These are phyloP conservation scores for Mrakia blollopis DNA, from an alignment of 768 basidiomycete species.

Conservation along the genomic window DNA sequence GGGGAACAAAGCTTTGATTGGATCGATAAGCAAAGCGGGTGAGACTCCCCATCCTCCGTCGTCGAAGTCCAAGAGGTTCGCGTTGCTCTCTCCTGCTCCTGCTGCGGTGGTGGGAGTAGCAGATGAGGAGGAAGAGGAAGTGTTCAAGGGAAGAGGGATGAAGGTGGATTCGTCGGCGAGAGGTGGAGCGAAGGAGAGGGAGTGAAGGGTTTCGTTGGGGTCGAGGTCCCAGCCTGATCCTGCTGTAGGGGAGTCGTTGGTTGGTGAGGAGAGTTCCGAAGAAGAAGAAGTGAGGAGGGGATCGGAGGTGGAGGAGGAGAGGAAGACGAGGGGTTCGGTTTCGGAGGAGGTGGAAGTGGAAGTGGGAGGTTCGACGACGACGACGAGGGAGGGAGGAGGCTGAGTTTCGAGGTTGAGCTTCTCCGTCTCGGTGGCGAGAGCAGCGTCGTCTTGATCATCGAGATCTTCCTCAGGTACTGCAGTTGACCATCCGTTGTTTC, in stretches of 20 bases:
- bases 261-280: neutral
- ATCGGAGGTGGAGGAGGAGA: neutral
- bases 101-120: neutral
- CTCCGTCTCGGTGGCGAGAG: too few species aligned
- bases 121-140: neutral
- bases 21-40: neutral
- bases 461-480: neutral
- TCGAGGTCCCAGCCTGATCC: slow-evolving; percentile 13
- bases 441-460: neutral
- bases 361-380: neutral
- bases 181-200: neutral
- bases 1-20: neutral
- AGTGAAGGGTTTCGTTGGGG: neutral
- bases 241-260: neutral
- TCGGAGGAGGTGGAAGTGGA: neutral
- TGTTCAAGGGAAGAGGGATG: too few species aligned
- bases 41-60: slow-evolving; percentile 24
- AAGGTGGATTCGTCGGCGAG: too few species aligned
- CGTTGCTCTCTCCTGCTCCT: neutral
- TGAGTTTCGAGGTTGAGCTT: neutral
- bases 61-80: neutral
- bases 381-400: neutral
- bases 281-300: neutral
- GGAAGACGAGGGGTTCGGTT: neutral
- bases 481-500: neutral